A percentile compares a stretch with the other conserved stretches of the same genome.
Evolutionary conservation across 345 rosid genomes (phyloP).

Genomic region (Carallia brachiata): DNA sequence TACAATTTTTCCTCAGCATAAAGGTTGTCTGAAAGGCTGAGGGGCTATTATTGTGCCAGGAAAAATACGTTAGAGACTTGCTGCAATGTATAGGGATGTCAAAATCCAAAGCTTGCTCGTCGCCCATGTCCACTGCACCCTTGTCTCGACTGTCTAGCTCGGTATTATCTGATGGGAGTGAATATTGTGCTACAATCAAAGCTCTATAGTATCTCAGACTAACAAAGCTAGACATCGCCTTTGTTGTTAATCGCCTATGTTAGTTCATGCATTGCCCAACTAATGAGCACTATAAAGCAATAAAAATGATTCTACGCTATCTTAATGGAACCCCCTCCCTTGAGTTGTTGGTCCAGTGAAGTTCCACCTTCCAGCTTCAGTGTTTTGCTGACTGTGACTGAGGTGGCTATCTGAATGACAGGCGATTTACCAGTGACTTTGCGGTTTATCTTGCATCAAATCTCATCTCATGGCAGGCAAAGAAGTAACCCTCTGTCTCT

Average conservation of each 20-base stretch:
- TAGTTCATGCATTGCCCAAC: not conserved
- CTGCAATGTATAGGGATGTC: not conserved
- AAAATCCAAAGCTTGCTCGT: not conserved
- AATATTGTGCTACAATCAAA: not conserved
- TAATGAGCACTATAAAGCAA: not conserved
- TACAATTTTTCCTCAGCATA: too few relatives aligned
- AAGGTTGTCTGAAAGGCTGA: not conserved
- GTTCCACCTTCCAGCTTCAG: not conserved
- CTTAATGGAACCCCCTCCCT: too few relatives aligned
- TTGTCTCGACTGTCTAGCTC: too few relatives aligned
- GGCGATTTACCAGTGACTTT: too few relatives aligned
- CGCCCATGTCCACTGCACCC: not conserved
- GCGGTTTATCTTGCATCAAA: not conserved
- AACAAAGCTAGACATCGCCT: rapidly evolving
- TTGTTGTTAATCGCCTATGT: not conserved
- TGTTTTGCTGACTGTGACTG: too few relatives aligned
- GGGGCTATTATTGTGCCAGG: not conserved
- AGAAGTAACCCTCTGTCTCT: not conserved
- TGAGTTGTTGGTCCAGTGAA: too few relatives aligned
- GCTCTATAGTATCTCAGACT: not conserved
- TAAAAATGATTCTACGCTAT: not conserved
- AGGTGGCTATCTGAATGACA: not conserved
- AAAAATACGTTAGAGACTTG: not conserved
- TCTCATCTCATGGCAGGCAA: too few relatives aligned
- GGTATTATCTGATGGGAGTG: too few relatives aligned